Evolutionary conservation across 1,139 yeast species (phyloP), one percentile per base, ranked within the genome.

Genomic region (Lodderomyces theae): DNA sequence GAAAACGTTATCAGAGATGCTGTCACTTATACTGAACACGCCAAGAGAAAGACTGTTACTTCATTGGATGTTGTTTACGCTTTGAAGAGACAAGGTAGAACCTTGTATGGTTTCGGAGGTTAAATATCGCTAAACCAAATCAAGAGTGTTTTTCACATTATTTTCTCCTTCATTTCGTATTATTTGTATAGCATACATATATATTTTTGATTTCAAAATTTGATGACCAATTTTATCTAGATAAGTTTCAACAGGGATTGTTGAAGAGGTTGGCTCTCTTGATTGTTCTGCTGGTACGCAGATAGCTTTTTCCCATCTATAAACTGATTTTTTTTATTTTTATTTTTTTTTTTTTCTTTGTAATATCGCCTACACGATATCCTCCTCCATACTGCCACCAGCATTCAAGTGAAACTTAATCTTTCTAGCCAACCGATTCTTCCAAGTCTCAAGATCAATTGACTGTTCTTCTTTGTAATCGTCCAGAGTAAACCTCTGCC

Each of bases 71-170:
- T 92, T 56, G 97, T 92, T 63, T 92, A 92, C 73, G 98, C 98
- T 61, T 86, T 92, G 77, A 92, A 92, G 94, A 89, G 98, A 85
- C 97, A 92, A 80, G 98, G 98, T 70, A 88, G 97, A 80, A 92
- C 98, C 79, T 86, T 92, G 76, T 92, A 92, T 72, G 98, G 98
- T 88, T 92, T 92, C 86, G 97, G 97, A 79, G 97, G 97, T 83
- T 92, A 86, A 66, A 38, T 3, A 13, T 3, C 22, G 5, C 22
- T 5, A 15, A 16, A 25, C 4, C 6, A n/a, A 25, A n/a, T n/a
- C 8, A 19, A 13, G n/a, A 33, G 4, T 33, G 24, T 33, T 33
- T 32, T 6, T 4, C 11, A 9, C 29, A 7, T n/a, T n/a, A n/a
- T 26, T 17, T 4, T 25, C 28, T 12, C 18, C 6, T 35, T 35